phyloP scores from a whole-genome alignment of 2,329 filamentous ascomycete species.

The Fusarium clavum region DNA sequence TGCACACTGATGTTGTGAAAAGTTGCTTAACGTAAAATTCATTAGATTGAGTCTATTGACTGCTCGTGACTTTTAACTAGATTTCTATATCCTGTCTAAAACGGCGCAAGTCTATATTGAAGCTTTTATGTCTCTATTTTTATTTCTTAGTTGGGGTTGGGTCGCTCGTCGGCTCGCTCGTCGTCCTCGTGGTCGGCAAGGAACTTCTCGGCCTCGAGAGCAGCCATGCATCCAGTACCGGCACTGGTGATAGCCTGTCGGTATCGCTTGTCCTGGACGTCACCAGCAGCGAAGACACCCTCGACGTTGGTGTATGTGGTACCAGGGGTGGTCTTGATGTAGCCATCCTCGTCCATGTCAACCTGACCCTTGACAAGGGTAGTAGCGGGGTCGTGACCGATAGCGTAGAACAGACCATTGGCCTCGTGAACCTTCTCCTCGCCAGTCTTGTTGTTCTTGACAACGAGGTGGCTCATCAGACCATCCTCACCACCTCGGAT shows the following conservation, averaged over 20 bases:
- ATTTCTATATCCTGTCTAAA: constrained; percentile 41
- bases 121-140: constrained; percentile 25
- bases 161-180: constrained; percentile 27
- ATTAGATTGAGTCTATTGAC: constrained; percentile 32
- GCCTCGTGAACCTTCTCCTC: constrained; percentile 86
- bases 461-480: constrained; percentile 86
- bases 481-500: constrained; percentile 87
- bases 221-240: constrained; percentile 93
- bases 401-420: constrained; percentile 95
- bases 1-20: background rate
- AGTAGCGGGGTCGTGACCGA: constrained; percentile 96
- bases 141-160: constrained; percentile 28
- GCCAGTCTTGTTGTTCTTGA: constrained; percentile 83
- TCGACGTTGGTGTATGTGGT: constrained; percentile 88
- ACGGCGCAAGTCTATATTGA: constrained; percentile 37
- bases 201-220: constrained; percentile 95
- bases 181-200: constrained; percentile 76
- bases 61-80: constrained; percentile 26
- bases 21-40: constrained; percentile 1
- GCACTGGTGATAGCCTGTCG: constrained; percentile 98
- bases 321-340: constrained; percentile 89
- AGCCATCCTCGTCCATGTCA: constrained; percentile 88
- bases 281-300: constrained; percentile 95
- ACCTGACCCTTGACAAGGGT: constrained; percentile 90
- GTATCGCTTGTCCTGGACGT: constrained; percentile 99